Conservation (phyloP, 1,139 yeast species). For the Sugiyamaella grinbergsii region DNA sequence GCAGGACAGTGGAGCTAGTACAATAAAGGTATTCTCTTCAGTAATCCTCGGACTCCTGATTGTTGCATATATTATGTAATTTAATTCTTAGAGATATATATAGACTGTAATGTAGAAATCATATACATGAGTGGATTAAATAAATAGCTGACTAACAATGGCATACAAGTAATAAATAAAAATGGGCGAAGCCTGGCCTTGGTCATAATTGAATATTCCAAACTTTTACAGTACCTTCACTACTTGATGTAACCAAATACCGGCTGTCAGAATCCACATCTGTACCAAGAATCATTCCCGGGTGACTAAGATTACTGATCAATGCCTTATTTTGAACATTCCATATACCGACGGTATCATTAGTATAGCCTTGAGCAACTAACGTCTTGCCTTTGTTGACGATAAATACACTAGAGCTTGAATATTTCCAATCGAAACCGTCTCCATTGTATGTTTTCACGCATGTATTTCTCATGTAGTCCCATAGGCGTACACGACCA, state of each 20-base stretch:
- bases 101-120: not conserved
- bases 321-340: conserved; percentile 68
- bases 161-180: conserved; percentile 8
- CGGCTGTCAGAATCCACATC: conserved; percentile 41
- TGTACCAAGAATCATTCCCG: conserved; percentile 43
- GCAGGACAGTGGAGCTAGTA: not conserved
- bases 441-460: conserved; percentile 36
- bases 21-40: not conserved
- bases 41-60: not conserved
- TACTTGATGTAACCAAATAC: conserved; percentile 49
- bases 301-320: conserved; percentile 46
- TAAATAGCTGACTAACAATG: no score
- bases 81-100: not conserved
- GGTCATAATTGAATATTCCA: conserved; percentile 35
- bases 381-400: conserved; percentile 43
- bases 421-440: conserved; percentile 38
- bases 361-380: conserved; percentile 69
- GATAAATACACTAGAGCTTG: conserved; percentile 31
- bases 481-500: conserved; percentile 77
- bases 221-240: conserved; percentile 46
- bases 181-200: not conserved
- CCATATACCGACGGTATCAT: conserved; percentile 63
- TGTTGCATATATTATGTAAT: not conserved
- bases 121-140: not conserved
- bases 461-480: conserved; percentile 52